A percentile compares a stretch with the other conserved stretches of the same genome.
Conservation (phyloP, 768 basidiomycete genomes). For the Collybia nuda region DNA sequence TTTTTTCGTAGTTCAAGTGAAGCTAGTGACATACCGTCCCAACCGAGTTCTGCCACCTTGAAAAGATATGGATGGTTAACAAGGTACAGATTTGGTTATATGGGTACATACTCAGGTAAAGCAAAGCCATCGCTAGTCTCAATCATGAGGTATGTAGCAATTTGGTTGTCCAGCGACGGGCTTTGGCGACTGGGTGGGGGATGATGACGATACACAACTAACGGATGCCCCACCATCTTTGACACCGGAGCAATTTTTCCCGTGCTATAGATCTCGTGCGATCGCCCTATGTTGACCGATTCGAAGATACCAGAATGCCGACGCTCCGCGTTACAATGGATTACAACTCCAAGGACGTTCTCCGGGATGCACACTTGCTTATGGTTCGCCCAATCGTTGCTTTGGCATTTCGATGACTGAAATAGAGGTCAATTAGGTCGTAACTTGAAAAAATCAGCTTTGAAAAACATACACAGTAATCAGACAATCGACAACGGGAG, state of each 20-base stretch:
- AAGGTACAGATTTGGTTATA: not conserved
- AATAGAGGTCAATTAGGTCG: not conserved
- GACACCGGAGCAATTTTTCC: slow-evolving; percentile 10
- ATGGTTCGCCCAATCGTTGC: slow-evolving; percentile 5
- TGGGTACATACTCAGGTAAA: not conserved
- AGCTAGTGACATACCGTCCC: slow-evolving; percentile 3
- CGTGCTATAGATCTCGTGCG: slow-evolving; percentile 7
- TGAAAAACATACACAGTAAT: slow-evolving; percentile 3
- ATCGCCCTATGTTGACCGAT: not conserved
- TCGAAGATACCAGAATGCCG: slow-evolving; percentile 1
- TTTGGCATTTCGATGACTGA: slow-evolving; percentile 6
- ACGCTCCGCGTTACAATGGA: slow-evolving; percentile 5
- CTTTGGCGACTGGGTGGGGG: not conserved
- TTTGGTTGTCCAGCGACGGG: slow-evolving; percentile 5
- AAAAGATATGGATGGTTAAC: not conserved
- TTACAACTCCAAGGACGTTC: slow-evolving; percentile 5
- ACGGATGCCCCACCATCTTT: slow-evolving; percentile 3
- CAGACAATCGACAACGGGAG: slow-evolving; percentile 3
- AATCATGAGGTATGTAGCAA: slow-evolving; percentile 13
- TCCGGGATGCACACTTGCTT: slow-evolving; percentile 4
- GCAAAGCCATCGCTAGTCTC: slow-evolving; percentile 3
- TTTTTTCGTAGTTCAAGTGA: not conserved
- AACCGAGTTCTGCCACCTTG: slow-evolving; percentile 7
- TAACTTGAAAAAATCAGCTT: not conserved
- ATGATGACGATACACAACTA: slow-evolving; percentile 9